phyloP scores from a whole-genome alignment of 495 filamentous ascomycete species.

The Aspergillus nanangensis region DNA sequence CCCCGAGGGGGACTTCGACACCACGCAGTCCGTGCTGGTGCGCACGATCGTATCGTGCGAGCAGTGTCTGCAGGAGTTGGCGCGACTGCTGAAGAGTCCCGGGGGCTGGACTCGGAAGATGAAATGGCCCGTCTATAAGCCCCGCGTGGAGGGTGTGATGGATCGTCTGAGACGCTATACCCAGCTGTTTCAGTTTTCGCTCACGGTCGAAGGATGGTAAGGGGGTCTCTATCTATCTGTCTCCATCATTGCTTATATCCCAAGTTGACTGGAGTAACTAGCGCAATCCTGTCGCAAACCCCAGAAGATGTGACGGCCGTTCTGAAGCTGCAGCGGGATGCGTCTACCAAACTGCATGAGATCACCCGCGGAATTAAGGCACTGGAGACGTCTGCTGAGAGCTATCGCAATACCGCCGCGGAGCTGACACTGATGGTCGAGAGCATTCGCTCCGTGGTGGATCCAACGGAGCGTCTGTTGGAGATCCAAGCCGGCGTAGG shows the following conservation, averaged over 20 bases:
- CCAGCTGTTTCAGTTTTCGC: conserved; percentile 3
- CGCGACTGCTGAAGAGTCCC: neutral
- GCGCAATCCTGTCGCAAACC: conserved; percentile 1
- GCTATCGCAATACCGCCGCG: neutral
- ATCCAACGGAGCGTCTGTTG: neutral
- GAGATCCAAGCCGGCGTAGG: conserved; percentile 2
- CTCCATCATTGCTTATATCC: neutral
- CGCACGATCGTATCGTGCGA: conserved; percentile 4
- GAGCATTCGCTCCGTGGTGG: neutral
- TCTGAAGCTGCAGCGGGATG: conserved; percentile 1
- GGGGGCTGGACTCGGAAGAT: neutral
- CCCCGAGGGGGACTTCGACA: neutral
- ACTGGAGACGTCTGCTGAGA: neutral
- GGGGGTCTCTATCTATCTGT: too few species aligned
- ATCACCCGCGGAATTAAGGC: neutral
- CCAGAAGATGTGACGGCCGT: conserved; percentile 2
- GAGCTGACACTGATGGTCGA: neutral
- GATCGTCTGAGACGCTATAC: neutral
- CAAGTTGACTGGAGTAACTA: too few species aligned
- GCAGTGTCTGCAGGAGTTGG: neutral
- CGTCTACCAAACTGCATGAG: conserved; percentile 2
- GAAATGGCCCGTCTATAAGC: neutral
- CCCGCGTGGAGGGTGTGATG: neutral
- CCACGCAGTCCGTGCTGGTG: neutral
- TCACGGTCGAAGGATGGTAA: conserved; percentile 4